Evolutionary conservation across 1,284 basidiomycete species (phyloP), one percentile per base, ranked within the genome.

Genomic region (Sporisorium exsertum): DNA sequence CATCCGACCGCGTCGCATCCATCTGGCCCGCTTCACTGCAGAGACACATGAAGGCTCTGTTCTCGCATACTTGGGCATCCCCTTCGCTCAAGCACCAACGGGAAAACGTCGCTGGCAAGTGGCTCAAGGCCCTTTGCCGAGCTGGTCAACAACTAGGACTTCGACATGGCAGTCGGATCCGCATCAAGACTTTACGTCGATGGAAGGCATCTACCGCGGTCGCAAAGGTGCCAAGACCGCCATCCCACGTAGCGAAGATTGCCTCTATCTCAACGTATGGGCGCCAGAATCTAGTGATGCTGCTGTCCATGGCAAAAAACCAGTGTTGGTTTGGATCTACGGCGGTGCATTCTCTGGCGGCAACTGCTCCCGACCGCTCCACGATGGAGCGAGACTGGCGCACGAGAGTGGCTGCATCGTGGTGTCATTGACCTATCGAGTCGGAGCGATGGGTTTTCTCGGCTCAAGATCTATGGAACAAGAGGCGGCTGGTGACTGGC

Each of bases 21-120:
- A 56, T n/a, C 76, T 79, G 9, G 29, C 42, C 0, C 58, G 60
- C 5, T 78, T 77, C 52, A 7, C 27, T 5, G n/a, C 58, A 32
- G 20, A 45, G 5, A 65, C 68, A 5, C 26, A 27, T 1, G 33
- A 20, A 1, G 71, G 74, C 18, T 62, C 32, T 7, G 87, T 89
- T 5, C 88, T 90, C 9, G 89, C 89, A 1, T 92, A 89, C 75
- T 86, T 91, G 3, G 91, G 91, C 1, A 89, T 93, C 50, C 91
- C 90, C 0, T 93, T 89, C 72, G 91, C 90, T 18, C 85, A 89
- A 66, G 88, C 91, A 24, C 91, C 90, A 0, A 77, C 89, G 5
- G 89, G 89, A 0, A 32, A 71, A 6, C 85, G 90, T 22, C 88
- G 90, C 8, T 91, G 91, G 86, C 89, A 88, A 69, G 88, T 89